Percentiles rank a stretch among this genome's conserved stretches.
phyloP scores from a whole-genome alignment of 768 basidiomycete species.

The Termitomyces titanicus region DNA sequence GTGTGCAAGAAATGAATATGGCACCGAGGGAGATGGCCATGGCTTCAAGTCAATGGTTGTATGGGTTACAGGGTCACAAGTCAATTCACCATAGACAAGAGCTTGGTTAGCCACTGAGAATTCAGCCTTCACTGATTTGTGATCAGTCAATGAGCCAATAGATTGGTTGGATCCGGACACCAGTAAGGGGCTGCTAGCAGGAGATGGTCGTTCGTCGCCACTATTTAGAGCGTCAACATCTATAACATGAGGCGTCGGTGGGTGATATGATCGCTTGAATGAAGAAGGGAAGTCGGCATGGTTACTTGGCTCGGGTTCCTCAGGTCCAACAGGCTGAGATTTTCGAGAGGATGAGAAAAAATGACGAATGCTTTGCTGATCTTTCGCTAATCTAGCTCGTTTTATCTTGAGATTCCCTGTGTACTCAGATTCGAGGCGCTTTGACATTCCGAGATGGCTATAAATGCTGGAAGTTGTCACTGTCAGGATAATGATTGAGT shows the following conservation, averaged over 20 bases:
- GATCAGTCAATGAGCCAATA: no score
- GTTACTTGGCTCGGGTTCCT: background rate
- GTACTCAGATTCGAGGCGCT: background rate
- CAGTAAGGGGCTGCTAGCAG: background rate
- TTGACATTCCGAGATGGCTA: background rate
- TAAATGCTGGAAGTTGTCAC: background rate
- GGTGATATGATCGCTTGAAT: background rate
- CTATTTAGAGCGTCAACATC: slow-evolving; percentile 4
- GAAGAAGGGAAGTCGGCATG: background rate
- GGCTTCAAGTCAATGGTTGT: slow-evolving; percentile 35
- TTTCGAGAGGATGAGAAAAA: background rate
- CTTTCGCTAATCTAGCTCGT: background rate
- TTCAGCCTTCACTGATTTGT: background rate
- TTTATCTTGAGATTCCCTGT: background rate
- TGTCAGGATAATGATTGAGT: background rate
- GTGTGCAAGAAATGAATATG: slow-evolving; percentile 71
- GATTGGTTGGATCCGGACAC: background rate
- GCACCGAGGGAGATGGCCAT: slow-evolving; percentile 43
- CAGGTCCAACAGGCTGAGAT: background rate
- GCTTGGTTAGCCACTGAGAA: background rate
- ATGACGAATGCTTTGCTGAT: background rate
- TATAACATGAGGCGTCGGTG: background rate
- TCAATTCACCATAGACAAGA: slow-evolving; percentile 24
- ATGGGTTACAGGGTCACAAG: slow-evolving; percentile 49
- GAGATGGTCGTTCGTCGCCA: background rate